These are phyloP conservation scores for Hymenochaete sp. DNA, from an alignment of 1,284 basidiomycete genomes.

Conservation along the genomic window DNA sequence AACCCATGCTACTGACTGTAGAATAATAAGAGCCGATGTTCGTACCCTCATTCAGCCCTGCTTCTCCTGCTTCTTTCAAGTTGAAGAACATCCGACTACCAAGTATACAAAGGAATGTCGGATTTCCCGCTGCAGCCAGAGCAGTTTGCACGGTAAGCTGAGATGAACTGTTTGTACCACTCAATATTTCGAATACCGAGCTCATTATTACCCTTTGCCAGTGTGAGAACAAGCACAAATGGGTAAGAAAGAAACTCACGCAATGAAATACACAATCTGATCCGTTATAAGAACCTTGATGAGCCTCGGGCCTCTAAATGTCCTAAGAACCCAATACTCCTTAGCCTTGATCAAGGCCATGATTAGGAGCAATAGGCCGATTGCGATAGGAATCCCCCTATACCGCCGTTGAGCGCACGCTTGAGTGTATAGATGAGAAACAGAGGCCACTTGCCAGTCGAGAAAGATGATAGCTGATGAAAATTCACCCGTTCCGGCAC, in stretches of 20 bases:
- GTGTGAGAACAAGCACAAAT: too few species aligned
- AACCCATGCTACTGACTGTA: too few species aligned
- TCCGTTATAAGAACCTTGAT: conserved; percentile 7
- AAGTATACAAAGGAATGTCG: not conserved
- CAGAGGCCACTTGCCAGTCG: too few species aligned
- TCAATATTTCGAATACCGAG: too few species aligned
- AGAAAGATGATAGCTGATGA: too few species aligned
- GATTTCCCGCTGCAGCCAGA: not conserved
- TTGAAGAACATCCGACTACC: not conserved
- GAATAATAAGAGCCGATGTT: not conserved
- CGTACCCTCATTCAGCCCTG: not conserved
- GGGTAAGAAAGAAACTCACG: conserved; percentile 2
- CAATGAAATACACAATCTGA: conserved; percentile 6
- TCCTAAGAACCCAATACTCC: conserved; percentile 3
- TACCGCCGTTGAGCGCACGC: not conserved
- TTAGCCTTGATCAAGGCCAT: conserved; percentile 6
- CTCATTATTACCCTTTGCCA: too few species aligned
- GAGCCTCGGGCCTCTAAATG: conserved; percentile 1
- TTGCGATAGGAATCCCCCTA: conserved; percentile 3
- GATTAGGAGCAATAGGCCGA: not conserved
- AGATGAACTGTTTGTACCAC: not conserved
- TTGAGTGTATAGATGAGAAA: too few species aligned
- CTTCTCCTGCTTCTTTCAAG: conserved; percentile 1
- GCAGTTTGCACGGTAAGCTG: not conserved
- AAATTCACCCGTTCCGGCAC: too few species aligned